These are phyloP conservation scores for Ogataea allantospora DNA, from an alignment of 805 yeast species.

Conservation along the genomic window DNA sequence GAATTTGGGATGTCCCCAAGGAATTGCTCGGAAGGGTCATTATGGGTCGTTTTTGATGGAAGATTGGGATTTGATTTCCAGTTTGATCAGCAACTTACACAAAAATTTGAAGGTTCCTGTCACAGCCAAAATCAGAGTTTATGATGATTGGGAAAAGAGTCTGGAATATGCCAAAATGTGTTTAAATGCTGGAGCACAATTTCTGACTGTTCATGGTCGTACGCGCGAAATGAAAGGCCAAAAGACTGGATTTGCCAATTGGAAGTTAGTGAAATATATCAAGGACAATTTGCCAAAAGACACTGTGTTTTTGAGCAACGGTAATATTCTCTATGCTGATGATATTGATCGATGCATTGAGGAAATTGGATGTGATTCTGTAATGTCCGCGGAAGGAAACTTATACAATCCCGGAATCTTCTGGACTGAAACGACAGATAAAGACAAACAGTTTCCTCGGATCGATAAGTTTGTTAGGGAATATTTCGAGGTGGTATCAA, in stretches of 20 bases:
- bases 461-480: conserved; percentile 82
- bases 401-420: conserved; percentile 92
- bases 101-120: conserved; percentile 78
- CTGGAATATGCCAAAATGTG: conserved; percentile 87
- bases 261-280: conserved; percentile 73
- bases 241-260: conserved; percentile 91
- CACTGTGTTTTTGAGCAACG: conserved; percentile 91
- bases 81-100: conserved; percentile 71
- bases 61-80: conserved; percentile 83
- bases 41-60: conserved; percentile 97
- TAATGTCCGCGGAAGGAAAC: conserved; percentile 97
- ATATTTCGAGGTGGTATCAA: conserved; percentile 78
- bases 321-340: conserved; percentile 87
- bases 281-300: conserved; percentile 74
- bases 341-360: conserved; percentile 72
- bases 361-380: conserved; percentile 75
- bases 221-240: conserved; percentile 98
- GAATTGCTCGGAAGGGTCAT: conserved; percentile 90
- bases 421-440: conserved; percentile 49
- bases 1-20: conserved; percentile 97
- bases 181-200: conserved; percentile 90
- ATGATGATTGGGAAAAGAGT: conserved; percentile 78
- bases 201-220: conserved; percentile 91
- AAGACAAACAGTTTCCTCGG: conserved; percentile 73
- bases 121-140: conserved; percentile 92